Base-by-base conservation (phyloP, 345 rosid species). In the Laguncularia racemosa region DNA sequence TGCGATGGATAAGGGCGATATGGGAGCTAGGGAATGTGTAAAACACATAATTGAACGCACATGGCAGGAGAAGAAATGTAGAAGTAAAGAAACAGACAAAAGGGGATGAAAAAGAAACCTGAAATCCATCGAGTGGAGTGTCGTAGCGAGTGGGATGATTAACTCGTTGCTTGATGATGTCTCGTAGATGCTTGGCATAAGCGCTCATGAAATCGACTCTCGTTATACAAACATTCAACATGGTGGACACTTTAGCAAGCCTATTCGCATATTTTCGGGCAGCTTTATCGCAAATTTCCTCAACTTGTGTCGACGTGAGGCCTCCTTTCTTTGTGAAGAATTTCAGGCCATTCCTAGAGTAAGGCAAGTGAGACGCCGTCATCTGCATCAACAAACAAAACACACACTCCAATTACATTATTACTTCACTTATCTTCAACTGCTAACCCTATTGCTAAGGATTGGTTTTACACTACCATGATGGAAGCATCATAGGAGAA, bases 291-390 rank as follows among this genome's bases (percentile, higher is more conserved):
- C 97, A 92, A 46, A 92, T 81, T 66, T 83, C 81, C 81, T 83
- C 98, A 70, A 92, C 96, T 65, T 86, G 86, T 6, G 77, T 63
- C 10, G 95, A 89, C 3, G 91, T 86, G 58, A 92, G 61, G 38
- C 97, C 98, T n/a, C 98, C 95, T 69, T 60, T 84, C 80, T 75
- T 86, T 0, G 97, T 89, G 70, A 92, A 92, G 60, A 89, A 89
- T 62, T 92, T 89, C 23, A 89, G 78, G 6, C 98, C 98, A 26
- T 92, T 92, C 10, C 97, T 74, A 40, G 98, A 86, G 67, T 86
- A 84, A 13, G 98, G 96, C 58, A 89, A 78, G 78, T 92, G 98
- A 58, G 98, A 92, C 17, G 98, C 96, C 1, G 96, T 92, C 96
- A 88, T 85, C 91, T 87, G 63, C 60, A 63, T 33, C 6, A 33